Evolutionary conservation across 2,329 filamentous ascomycete species (phyloP), one percentile per base, ranked within the genome.

Genomic region (Beauveria medogensis): DNA sequence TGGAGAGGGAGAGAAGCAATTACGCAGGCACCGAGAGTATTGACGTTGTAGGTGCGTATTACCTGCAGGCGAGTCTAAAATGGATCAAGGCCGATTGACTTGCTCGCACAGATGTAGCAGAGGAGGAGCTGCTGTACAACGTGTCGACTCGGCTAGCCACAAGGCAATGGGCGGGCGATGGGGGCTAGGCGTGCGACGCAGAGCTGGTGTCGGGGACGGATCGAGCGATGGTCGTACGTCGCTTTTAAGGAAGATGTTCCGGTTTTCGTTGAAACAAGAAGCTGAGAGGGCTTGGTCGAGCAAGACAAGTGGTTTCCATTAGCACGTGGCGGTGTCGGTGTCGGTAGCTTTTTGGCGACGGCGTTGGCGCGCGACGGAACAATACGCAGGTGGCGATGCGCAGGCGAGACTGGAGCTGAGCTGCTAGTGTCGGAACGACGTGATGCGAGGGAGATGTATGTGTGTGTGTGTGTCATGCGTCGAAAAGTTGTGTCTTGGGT

Each of bases 101-200:
- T 26, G 22, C 22, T 59, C 47, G 47, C 18, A 48, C 43, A 22
- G n/a, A n/a, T 24, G 6, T 37, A n/a, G 34, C 37, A 22, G 44
- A 30, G 37, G 37, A 37, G 47, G 34, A 16, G 24, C 56, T 59
- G 56, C 37, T 51, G 56, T 59, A 40, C 24, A n/a, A 51, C 24
- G 47, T 59, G 47, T 44, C 47, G 56, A 43, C 43, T 52, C 46
- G 47, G 56, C 47, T 59, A 52, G 56, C 18, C 28, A 48, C 47
- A 43, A 58, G 2, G 46, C 20, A 48, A 46, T 43, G 24, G 18
- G 37, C 24, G 22, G 47, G 22, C 14, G 34, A 50, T 51, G 26
- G 41, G 24, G 30, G 40, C 43, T 26, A 37, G 22, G 44, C 26
- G 55, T 28, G 22, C 46, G 30, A 50, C 44, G 28, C 16, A 22